Evolutionary conservation across 352 stramenopile species (phyloP), one percentile per base, ranked within the genome.

Genomic region (Phytophthora fragariaefolia): DNA sequence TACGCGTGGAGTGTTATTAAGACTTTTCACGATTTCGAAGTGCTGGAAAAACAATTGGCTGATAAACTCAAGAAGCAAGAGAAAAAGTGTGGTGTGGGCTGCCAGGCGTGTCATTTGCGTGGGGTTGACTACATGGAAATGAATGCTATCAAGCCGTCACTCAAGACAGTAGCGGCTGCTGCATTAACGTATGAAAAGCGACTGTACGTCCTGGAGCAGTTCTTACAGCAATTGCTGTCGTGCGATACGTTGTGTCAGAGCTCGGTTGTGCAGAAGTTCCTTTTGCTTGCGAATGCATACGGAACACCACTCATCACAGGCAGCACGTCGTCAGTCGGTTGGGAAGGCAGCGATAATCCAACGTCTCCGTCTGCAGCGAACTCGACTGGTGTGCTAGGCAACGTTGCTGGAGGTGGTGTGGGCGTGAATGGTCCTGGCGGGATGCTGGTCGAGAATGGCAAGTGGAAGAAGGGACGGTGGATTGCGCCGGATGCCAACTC

Each of bases 161-260:
- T 90, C n/a, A 82, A 74, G 54, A 66, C 77, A n/a, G 69, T 89
- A 18, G 59, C 74, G 4, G 50, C 71, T 9, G 53, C 52, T 20
- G 63, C 70, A 22, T 48, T 87, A 24, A 54, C 77, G 13, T 94
- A 94, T 72, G 83, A 90, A 12, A 86, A 86, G 71, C 79, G 78
- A 15, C 46, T 91, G 59, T 69, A 80, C 20, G 71, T 91, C 36
- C 70, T 94, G 7, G 81, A 92, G 22, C 63, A 79, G 46, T 96
- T 89, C 51, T 56, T 96, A 43, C 81, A 92, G 72, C 81, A 85
- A n/a, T 54, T 96, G 20, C 50, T 94, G 17, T 65, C 70, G 34
- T 87, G 82, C 52, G 81, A 91, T 62, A 90, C 84, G 27, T 63
- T 96, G 17, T 87, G 85, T 52, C 85, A 94, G 58, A 94, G 85